Evolutionary conservation across 306 rosid species (phyloP), one percentile per base, ranked within the genome.

Genomic region (Cotoneaster glaucophyllus): DNA sequence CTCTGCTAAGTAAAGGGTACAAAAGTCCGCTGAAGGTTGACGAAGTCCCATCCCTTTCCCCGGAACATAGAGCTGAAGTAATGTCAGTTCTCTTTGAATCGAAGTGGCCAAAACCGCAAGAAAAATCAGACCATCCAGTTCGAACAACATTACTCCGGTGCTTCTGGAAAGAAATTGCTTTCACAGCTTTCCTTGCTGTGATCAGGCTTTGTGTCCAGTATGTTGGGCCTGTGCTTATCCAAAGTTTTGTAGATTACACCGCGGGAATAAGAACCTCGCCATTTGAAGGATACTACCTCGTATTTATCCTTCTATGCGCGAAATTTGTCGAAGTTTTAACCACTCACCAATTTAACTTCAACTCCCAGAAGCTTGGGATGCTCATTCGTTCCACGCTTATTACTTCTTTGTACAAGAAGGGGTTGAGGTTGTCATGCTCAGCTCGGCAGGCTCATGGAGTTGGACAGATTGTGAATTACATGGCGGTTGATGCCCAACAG

Each of bases 401-500:
- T 54, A 90, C 98, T 70, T 86, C 95, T 4, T 32, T 95, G 84
- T 95, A 95, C 84, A 90, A 83, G 84, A 95, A 95, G 80, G 98
- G 98, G 11, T 68, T 95, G 65, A 86, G 90, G 84, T 71, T 95
- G 70, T 64, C 98, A 2, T 77, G 96, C 74, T 90, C 98, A 2
- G 92, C 95, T 17, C 59, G 97, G 59, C 98, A 95, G 70, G 88
- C 85, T 39, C 98, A 95, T 66, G 98, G 98, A 34, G 86, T 95
- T 26, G 98, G 98, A 64, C 90, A 91, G 64, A 95, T 92, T 41
- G 98, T 95, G 75, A 95, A 95, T 81, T 92, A 95, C 85, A 95
- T 95, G 98, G 97, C 97, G 8, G 97, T 95, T 10, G 98, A 95
- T 86, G 80, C 93, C 0, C 98, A 92, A 34, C 98, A 92, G 75